Conservation (phyloP, 1,139 yeast species). For the Blastobotrys indianensis region DNA sequence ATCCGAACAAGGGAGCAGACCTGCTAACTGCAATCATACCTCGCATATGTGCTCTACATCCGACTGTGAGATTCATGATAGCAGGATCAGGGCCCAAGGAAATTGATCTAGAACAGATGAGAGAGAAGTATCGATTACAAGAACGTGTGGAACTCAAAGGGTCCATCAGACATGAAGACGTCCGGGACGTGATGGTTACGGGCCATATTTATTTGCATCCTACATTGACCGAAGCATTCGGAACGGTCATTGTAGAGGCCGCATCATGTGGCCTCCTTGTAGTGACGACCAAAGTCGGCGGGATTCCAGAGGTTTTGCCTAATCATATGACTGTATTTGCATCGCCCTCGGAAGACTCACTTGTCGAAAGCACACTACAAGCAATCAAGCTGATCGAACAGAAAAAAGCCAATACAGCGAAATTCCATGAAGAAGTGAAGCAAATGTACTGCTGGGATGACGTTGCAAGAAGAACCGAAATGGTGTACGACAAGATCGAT, state of each 20-base stretch:
- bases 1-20: constrained; percentile 96
- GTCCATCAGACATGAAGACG: constrained; percentile 85
- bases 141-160: constrained; percentile 85
- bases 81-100: constrained; percentile 98
- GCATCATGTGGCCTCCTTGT: constrained; percentile 93
- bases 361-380: constrained; percentile 59
- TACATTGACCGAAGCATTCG: constrained; percentile 94
- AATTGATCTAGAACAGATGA: constrained; percentile 89
- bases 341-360: constrained; percentile 74
- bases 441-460: constrained; percentile 91
- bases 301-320: constrained; percentile 95
- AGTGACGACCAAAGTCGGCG: constrained; percentile 95
- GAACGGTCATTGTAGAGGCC: constrained; percentile 95
- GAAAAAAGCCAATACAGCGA: constrained; percentile 60
- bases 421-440: constrained; percentile 71
- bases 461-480: constrained; percentile 80
- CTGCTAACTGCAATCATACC: constrained; percentile 83
- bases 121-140: constrained; percentile 79
- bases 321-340: constrained; percentile 91
- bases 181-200: constrained; percentile 83
- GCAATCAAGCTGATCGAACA: constrained; percentile 58
- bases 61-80: constrained; percentile 67
- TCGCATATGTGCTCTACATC: constrained; percentile 58
- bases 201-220: constrained; percentile 96
- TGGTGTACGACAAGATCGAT: constrained; percentile 58